phyloP scores from a whole-genome alignment of 2,329 filamentous ascomycete genomes.

The Nannizziopsis arthrosporioides region DNA sequence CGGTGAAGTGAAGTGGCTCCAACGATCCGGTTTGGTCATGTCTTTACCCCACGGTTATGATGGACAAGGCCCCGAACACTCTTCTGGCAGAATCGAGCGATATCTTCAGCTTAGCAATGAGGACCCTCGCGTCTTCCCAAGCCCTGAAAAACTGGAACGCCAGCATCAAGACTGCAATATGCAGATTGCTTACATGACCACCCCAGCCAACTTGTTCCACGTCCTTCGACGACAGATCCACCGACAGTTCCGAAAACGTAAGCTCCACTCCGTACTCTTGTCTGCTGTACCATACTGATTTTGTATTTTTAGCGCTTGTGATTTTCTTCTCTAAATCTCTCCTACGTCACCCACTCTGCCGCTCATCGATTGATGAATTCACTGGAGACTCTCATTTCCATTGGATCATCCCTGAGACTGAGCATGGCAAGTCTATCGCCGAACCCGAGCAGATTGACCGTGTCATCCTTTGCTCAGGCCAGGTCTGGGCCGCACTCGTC shows the following conservation, averaged over 20 bases:
- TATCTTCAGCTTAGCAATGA: conserved; percentile 97
- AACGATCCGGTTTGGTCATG: conserved; percentile 91
- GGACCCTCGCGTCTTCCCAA: conserved; percentile 85
- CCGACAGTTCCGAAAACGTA: conserved; percentile 97
- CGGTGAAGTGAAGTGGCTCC: conserved; percentile 96
- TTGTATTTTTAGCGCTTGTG: conserved; percentile 54
- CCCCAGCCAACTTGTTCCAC: conserved; percentile 91
- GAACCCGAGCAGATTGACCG: conserved; percentile 79
- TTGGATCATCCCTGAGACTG: conserved; percentile 89
- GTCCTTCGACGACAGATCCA: conserved; percentile 94
- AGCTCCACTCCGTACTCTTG: conserved; percentile 31
- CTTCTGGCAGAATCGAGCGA: conserved; percentile 90
- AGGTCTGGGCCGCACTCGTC: conserved; percentile 80
- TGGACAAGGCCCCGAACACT: conserved; percentile 96
- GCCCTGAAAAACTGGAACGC: conserved; percentile 76
- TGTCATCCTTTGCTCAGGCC: conserved; percentile 85
- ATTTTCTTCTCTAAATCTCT: conserved; percentile 98
- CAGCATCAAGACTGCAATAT: conserved; percentile 99
- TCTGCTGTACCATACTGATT: conserved; percentile 13
- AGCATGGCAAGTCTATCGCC: conserved; percentile 67
- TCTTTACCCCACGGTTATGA: conserved; percentile 96
- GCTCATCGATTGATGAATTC: conserved; percentile 84
- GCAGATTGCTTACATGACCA: conserved; percentile 97
- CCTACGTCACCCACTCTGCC: conserved; percentile 83
- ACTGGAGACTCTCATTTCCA: conserved; percentile 83